Percentiles rank a stretch among this genome's conserved stretches.
phyloP scores from a whole-genome alignment of 345 rosid species.

The Brassica carinata region DNA sequence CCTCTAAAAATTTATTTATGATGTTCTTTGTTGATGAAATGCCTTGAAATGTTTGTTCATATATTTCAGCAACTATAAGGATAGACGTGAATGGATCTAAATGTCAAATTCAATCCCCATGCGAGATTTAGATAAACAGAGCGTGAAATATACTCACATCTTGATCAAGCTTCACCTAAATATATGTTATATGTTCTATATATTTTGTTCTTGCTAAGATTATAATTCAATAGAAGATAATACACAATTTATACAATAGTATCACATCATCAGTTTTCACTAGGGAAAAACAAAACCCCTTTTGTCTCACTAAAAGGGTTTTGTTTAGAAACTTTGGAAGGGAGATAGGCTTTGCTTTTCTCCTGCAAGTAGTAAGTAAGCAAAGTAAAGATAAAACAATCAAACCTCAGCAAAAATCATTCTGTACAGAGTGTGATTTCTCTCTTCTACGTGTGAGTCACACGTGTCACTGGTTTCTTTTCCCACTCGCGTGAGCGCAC shows the following conservation, averaged over 20 bases:
- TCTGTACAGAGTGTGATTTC: slow-evolving; percentile 34
- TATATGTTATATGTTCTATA: background rate
- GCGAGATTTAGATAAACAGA: background rate
- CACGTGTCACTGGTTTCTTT: slow-evolving; percentile 24
- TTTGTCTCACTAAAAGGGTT: slow-evolving; percentile 27
- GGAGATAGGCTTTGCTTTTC: slow-evolving; percentile 25
- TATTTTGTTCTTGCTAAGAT: background rate
- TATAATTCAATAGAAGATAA: slow-evolving; percentile 24
- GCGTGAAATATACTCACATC: background rate
- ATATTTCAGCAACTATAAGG: background rate
- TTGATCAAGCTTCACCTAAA: background rate
- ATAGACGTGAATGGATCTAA: background rate
- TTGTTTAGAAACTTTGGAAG: slow-evolving; percentile 19
- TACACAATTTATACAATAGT: slow-evolving; percentile 39
- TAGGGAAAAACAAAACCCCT: slow-evolving; percentile 25
- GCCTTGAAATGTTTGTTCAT: background rate
- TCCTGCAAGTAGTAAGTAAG: slow-evolving; percentile 10
- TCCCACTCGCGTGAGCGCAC: background rate
- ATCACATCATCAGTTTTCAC: slow-evolving; percentile 29
- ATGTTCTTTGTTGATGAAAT: background rate
- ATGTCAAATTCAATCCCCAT: background rate
- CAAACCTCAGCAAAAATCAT: slow-evolving; percentile 35
- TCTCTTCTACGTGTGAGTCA: slow-evolving; percentile 25
- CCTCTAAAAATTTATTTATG: background rate
- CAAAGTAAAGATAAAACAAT: slow-evolving; percentile 30